Evolutionary conservation across 805 yeast species (phyloP), one percentile per base, ranked within the genome.

Genomic region (Saturnispora mendoncae): DNA sequence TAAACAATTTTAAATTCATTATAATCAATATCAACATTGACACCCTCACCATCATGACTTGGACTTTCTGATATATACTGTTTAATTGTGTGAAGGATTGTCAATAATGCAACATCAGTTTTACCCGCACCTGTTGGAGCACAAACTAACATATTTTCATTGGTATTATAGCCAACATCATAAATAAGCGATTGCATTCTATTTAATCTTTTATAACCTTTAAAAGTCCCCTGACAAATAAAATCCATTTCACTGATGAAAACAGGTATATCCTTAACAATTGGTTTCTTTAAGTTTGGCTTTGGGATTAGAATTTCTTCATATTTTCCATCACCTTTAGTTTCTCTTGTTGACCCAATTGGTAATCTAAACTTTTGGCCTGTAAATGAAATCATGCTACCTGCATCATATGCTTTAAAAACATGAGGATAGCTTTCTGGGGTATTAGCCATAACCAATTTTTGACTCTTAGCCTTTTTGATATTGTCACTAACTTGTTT

Each of bases 81-180:
- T 27, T 78, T 74, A 12, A 90, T 79, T 0, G 92, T 75, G 53
- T 83, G 90, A 39, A 88, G 64, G 47, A 88, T 78, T 0, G 96
- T 68, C 29, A 88, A 64, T 44, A 88, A 61, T 0, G 97, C 97
- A 21, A 88, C 90, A 60, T 88, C 96, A 0, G 97, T 88, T 57
- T 88, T 88, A 73, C 97, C 97, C 5, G 97, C 95, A 70, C 97
- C 97, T 0, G 97, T 88, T 1, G 97, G 97, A 0, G 97, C 96
- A 75, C 97, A 88, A 4, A 88, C 86, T 38, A 88, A 66, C 95
- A 92, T 84, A 55, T 90, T 90, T 53, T 90, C 97, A 58, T 84
- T 87, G 4, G 97, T 82, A 42, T 82, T 78, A 58, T 90, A 92
- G 0, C 95, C 97, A 12, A 88, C 85, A 0, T 95, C 95, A 51